These are phyloP conservation scores for Trichoderma citrinoviride DNA, from an alignment of 2,329 filamentous ascomycete genomes.

Conservation along the genomic window DNA sequence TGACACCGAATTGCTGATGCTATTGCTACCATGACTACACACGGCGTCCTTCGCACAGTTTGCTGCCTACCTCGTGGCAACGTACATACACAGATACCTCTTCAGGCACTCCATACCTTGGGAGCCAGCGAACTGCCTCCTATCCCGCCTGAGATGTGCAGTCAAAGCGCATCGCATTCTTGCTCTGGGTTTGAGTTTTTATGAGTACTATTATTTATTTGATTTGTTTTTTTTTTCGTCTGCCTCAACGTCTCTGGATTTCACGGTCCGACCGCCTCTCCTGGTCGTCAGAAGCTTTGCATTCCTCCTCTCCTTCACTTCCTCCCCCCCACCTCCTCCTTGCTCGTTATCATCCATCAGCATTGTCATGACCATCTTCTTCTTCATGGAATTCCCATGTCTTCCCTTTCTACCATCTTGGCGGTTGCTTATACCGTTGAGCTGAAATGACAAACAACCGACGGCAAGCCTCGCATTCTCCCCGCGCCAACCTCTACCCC, in stretches of 20 bases:
- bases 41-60: no score
- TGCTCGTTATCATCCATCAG: neutral
- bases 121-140: neutral
- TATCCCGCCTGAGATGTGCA: neutral
- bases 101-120: slow-evolving; percentile 3
- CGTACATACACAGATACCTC: neutral
- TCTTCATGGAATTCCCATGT: neutral
- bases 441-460: neutral
- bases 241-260: no score
- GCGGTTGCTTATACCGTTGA: neutral
- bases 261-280: no score
- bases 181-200: no score
- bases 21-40: neutral
- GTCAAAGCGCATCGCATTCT: neutral
- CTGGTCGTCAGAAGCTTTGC: no score
- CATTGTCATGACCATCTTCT: neutral
- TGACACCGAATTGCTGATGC: slow-evolving; percentile 16
- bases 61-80: no score
- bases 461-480: neutral
- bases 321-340: neutral
- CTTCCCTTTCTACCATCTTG: neutral
- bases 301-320: neutral
- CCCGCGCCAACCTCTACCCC: neutral
- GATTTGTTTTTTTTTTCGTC: no score
- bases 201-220: no score